phyloP scores from a whole-genome alignment of 306 rosid genomes.

The Rosa lucieae region DNA sequence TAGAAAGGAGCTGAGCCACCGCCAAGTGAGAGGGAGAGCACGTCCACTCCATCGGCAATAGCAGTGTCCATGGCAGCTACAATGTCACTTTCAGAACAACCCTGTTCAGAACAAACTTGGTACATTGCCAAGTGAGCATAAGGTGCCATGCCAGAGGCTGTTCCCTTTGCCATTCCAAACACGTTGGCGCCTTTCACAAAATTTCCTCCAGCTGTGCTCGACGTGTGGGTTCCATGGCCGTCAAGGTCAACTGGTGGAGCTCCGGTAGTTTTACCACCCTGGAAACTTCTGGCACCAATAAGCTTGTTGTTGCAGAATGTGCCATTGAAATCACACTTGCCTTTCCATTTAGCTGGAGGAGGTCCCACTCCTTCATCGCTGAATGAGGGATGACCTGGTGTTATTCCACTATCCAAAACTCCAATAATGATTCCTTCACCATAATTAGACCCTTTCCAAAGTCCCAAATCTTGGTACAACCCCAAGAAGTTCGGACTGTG shows the following conservation, averaged over 20 bases:
- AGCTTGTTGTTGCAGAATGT: slow-evolving; percentile 59
- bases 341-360: slow-evolving; percentile 76
- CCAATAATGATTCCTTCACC: slow-evolving; percentile 73
- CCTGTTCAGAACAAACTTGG: slow-evolving; percentile 19
- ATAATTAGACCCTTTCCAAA: slow-evolving; percentile 55
- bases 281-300: slow-evolving; percentile 58
- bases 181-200: slow-evolving; percentile 44
- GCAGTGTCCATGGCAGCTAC: slow-evolving; percentile 35
- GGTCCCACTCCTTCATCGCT: slow-evolving; percentile 51
- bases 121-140: slow-evolving; percentile 64
- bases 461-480: slow-evolving; percentile 39
- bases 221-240: slow-evolving; percentile 66
- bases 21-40: slow-evolving; percentile 59
- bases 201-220: slow-evolving; percentile 59
- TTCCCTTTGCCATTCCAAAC: slow-evolving; percentile 64
- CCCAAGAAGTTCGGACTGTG: slow-evolving; percentile 59
- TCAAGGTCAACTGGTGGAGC: slow-evolving; percentile 44
- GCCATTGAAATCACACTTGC: slow-evolving; percentile 49
- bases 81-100: slow-evolving; percentile 26
- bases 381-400: slow-evolving; percentile 62
- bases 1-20: slow-evolving; percentile 36
- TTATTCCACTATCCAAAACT: slow-evolving; percentile 55
- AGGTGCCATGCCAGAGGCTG: slow-evolving; percentile 71
- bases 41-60: slow-evolving; percentile 52
- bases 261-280: not conserved